Percentiles rank a stretch among this genome's conserved stretches.
Conservation (phyloP, 192 early-diverging fungal genomes). For the Backusella macrospora region DNA sequence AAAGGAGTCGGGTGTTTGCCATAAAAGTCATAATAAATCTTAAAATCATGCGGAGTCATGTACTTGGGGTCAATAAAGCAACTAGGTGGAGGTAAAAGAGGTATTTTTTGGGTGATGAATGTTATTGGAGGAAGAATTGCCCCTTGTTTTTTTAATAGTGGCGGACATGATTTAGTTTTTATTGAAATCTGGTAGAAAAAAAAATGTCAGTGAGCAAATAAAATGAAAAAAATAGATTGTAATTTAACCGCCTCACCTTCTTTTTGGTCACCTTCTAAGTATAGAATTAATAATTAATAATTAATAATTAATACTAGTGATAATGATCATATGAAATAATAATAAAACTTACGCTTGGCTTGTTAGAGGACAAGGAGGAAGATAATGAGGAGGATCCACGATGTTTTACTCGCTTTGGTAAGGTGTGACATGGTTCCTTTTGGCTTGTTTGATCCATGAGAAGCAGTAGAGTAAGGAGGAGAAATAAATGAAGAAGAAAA, state of each 20-base stretch:
- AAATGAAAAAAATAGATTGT: background rate
- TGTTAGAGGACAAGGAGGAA: background rate
- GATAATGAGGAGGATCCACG: background rate
- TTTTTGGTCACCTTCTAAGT: background rate
- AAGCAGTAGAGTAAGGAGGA: background rate
- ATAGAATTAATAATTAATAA: conserved; percentile 2
- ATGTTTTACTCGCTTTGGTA: background rate
- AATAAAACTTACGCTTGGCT: background rate
- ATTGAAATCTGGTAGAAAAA: background rate
- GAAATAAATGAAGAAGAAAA: background rate
- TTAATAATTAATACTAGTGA: background rate
- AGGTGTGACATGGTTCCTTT: background rate
- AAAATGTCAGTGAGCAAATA: background rate
- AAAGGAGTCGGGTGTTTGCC: background rate
- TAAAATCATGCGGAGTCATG: background rate
- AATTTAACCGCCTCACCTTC: background rate
- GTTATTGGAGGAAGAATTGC: background rate
- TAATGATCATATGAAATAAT: background rate
- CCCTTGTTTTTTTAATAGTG: background rate
- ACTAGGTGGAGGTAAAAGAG: background rate
- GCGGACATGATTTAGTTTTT: background rate
- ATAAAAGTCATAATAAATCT: background rate
- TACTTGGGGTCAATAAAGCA: conserved; percentile 3
- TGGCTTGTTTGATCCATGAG: background rate
- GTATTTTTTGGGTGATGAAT: background rate